These are phyloP conservation scores for Scutellaria galericulata DNA, from an alignment of 257 asterid genomes.

Conservation along the genomic window DNA sequence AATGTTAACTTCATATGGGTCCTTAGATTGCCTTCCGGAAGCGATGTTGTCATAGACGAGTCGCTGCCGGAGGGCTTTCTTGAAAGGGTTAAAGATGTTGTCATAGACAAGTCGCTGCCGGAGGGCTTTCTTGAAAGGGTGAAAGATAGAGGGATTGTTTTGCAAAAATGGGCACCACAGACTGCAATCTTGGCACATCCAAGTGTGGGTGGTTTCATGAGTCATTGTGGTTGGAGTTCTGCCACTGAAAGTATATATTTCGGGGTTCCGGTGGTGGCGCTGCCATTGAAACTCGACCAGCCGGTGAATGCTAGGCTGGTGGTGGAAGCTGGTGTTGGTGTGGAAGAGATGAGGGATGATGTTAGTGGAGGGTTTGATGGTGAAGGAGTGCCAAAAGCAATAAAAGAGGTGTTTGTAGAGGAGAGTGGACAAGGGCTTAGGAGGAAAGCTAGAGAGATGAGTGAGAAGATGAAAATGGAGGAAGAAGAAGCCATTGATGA, in stretches of 20 bases:
- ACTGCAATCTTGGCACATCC: conserved; percentile 37
- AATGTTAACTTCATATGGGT: conserved; percentile 51
- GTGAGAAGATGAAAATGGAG: conserved; percentile 39
- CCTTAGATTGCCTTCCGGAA: conserved; percentile 36
- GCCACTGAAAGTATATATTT: conserved; percentile 31
- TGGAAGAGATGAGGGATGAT: conserved; percentile 41
- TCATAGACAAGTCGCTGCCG: conserved; percentile 39
- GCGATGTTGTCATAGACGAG: too few species aligned
- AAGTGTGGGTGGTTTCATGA: conserved; percentile 48
- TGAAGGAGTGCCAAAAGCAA: conserved; percentile 39
- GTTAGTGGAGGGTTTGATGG: conserved; percentile 32
- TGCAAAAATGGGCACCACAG: conserved; percentile 48
- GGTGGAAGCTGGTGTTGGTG: conserved; percentile 38
- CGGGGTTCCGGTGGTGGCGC: conserved; percentile 43
- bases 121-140: conserved; percentile 41
- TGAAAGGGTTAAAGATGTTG: too few species aligned
- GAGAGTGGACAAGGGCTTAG: conserved; percentile 35
- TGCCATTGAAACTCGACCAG: conserved; percentile 46
- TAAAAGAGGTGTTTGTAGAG: conserved; percentile 32
- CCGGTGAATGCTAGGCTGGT: conserved; percentile 38
- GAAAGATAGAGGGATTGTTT: conserved; percentile 34
- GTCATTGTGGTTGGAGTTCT: conserved; percentile 61
- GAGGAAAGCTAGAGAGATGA: conserved; percentile 31
- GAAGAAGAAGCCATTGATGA: too few species aligned
- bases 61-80: too few species aligned